Base-by-base conservation (phyloP, 257 asterid species). In the Gentiana dahurica region DNA sequence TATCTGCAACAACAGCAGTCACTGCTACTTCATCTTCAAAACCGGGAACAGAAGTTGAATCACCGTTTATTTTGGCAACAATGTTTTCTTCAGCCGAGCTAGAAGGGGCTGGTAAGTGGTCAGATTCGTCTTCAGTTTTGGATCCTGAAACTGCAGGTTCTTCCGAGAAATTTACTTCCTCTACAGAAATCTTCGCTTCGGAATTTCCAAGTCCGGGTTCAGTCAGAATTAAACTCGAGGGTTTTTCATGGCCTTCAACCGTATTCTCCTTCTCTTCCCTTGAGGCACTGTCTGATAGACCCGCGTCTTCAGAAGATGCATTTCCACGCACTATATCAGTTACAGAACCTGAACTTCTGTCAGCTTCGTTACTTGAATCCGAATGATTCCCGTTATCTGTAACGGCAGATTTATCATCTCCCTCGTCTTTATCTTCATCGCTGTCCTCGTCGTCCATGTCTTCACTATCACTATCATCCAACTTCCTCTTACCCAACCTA, bases 401-500 rank as follows among this genome's bases (percentile, higher is more conserved):
- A 32, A 87, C 68, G 51, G 66, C 81, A 43, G 94, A 87, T 58
- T 77, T 74, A 61, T 76, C 79, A 62, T 80, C 71, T 62, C 76
- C 89, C 68, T 64, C 81, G 35, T 72, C 77, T 11, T 71, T 48
- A 35, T 68, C 81, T 33, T 57, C 66, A 24, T 71, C 81, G 6
- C 70, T 70, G 46, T 69, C 76, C 24, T 79, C 89, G 34, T 68
- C 75, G 49, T 76, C 80, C 55, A 58, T 54, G 39, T 73, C 76
- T 54, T 88, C 97, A 52, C 89, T 78, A 70, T 89, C 97, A 60
- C 87, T 83, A 13, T 77, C 87, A 12, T 60, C 86, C 57, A 83
- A 6, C 69, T 63, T 77, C 68, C 81, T 78, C 86, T 86, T 89
- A 58, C 97, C 95, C 74, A 66, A 32, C 97, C 97, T 89, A 65